These are phyloP conservation scores for Madurella fahalii DNA, from an alignment of 2,329 filamentous ascomycete genomes.

Conservation along the genomic window DNA sequence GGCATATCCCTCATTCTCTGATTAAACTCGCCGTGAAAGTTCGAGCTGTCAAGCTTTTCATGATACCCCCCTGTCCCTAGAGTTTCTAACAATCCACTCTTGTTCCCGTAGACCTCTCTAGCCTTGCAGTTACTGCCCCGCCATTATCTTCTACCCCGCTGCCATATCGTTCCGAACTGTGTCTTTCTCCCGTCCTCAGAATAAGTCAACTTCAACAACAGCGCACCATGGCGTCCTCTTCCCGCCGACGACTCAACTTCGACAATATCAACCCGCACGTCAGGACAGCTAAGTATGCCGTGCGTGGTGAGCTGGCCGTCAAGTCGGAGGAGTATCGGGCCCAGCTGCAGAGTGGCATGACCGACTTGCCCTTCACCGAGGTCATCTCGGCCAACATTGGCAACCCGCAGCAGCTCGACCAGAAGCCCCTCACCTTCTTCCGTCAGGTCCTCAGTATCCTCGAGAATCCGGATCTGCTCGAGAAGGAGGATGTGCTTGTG, in stretches of 20 bases:
- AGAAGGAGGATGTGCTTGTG: conserved; percentile 76
- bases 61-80: conserved; percentile 1
- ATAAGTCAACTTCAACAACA: conserved; percentile 18
- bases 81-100: conserved; percentile 18
- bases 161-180: conserved; percentile 6
- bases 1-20: background rate
- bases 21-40: background rate
- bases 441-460: conserved; percentile 89
- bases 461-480: conserved; percentile 81
- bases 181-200: conserved; percentile 5
- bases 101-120: conserved; percentile 15
- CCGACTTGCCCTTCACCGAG: conserved; percentile 73
- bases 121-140: conserved; percentile 19
- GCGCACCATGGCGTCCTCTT: conserved; percentile 36
- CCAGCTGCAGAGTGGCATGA: conserved; percentile 57
- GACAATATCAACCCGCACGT: conserved; percentile 92
- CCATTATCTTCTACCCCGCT: conserved; percentile 18
- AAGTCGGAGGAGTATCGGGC: conserved; percentile 88
- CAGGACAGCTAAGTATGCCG: conserved; percentile 86
- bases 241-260: conserved; percentile 56
- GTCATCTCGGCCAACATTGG: conserved; percentile 98
- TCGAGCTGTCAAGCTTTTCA: background rate
- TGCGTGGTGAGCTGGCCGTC: conserved; percentile 91
- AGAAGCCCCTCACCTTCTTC: conserved; percentile 99
- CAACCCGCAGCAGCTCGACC: conserved; percentile 97